Conservation (phyloP, 164 flowering plant genomes). For the Protea cynaroides region DNA sequence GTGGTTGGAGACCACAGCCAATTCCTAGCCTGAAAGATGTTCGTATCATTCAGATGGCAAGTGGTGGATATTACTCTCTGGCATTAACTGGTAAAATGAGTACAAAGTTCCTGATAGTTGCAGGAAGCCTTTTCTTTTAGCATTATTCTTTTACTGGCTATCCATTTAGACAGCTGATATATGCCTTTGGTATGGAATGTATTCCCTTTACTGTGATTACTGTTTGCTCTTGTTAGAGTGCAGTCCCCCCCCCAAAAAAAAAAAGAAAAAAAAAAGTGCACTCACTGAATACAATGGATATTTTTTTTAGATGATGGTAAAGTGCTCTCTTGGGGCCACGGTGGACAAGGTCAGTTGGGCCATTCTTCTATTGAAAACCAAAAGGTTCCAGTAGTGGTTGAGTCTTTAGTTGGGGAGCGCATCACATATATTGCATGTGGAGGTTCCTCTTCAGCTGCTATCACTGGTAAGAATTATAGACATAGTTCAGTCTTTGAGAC, state of each 20-base stretch:
- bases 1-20: conserved; percentile 85
- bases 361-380: conserved; percentile 57
- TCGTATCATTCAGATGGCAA: conserved; percentile 62
- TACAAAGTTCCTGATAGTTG: background rate
- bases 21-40: conserved; percentile 56
- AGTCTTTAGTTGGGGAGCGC: conserved; percentile 50
- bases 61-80: conserved; percentile 92
- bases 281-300: conserved; percentile 3
- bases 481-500: background rate
- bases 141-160: no score
- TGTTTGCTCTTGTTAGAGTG: no score
- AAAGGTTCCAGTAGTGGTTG: conserved; percentile 58
- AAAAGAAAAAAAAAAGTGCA: no score
- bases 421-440: conserved; percentile 66
- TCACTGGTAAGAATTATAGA: conserved; percentile 48
- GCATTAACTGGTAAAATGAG: conserved; percentile 70
- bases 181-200: no score
- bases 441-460: conserved; percentile 85
- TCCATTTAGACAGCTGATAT: no score
- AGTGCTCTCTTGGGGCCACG: conserved; percentile 94
- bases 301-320: conserved; percentile 62
- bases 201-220: no score
- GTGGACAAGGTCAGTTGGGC: conserved; percentile 93
- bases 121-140: background rate
- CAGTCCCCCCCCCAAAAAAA: no score